phyloP scores from a whole-genome alignment of 2,329 filamentous ascomycete species.

The Hymenoscyphus infarciens region DNA sequence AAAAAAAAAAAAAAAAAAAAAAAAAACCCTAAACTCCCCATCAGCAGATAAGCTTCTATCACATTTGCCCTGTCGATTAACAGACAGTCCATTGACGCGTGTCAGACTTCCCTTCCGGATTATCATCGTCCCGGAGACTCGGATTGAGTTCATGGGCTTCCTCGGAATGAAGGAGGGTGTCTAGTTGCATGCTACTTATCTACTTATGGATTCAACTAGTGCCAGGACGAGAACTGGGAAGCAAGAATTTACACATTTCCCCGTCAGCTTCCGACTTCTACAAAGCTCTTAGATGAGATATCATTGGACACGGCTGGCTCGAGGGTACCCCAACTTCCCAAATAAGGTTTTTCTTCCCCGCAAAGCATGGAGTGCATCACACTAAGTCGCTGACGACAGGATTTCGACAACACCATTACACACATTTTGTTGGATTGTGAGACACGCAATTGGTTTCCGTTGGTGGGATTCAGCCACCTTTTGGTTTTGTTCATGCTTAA shows the following conservation, averaged over 20 bases:
- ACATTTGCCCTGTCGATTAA: neutral
- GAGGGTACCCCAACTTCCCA: neutral
- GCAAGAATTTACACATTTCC: neutral
- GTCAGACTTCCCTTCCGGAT: neutral
- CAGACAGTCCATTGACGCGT: neutral
- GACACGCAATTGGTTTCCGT: neutral
- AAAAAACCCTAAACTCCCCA: neutral
- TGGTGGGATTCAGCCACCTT: conserved; percentile 2
- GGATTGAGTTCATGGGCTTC: neutral
- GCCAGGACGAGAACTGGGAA: neutral
- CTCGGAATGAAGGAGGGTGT: neutral
- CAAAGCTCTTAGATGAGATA: neutral
- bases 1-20: neutral
- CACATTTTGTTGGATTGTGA: neutral
- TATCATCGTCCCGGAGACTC: neutral
- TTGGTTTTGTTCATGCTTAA: neutral
- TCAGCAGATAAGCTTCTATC: neutral
- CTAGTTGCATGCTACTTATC: neutral
- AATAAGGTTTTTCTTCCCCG: conserved; percentile 11
- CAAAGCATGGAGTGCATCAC: conserved; percentile 8
- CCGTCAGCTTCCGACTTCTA: neutral
- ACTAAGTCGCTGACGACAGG: conserved; percentile 6
- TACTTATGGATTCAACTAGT: neutral
- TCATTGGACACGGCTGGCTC: conserved; percentile 1
- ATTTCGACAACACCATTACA: neutral